Evolutionary conservation across 106 monocot genomes (phyloP), one percentile per base, ranked within the genome.

Genomic region (Dioscorea zingiberensis): DNA sequence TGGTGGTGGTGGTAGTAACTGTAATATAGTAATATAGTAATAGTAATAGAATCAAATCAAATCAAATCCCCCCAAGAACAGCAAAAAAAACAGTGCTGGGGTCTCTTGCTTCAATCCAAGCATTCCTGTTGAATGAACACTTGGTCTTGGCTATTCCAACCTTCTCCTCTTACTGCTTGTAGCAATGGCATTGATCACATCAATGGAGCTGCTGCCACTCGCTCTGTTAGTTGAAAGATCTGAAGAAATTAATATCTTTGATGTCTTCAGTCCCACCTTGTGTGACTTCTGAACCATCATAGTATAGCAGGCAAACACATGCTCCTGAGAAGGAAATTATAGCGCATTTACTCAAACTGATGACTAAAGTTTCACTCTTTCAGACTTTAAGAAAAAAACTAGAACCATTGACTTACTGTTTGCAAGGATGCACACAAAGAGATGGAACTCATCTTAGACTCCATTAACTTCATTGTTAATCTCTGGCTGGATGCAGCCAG

Each of bases 271-370:
- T 59, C 58, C 68, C 69, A 71, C 65, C 67, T 59, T 83, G 29
- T 65, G 46, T 58, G 80, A 64, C 63, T 83, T 68, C 44, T 85
- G 79, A 77, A 85, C 80, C 82, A 90, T 83, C 71, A 60, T 53
- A 62, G 47, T 78, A 65, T 88, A 88, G 85, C 85, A 93, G 64
- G 87, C 78, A 71, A 76, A 80, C 55, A 87, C 81, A 64, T 77
- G 69, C 26, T 76, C 87, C 87, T 91, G 76, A 23, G 51, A 22
- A 80, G 25, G 66, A 15, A 71, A 55, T 53, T 59, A 69, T 25
- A 67, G 28, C 25, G 5, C 22, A 74, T 70, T 59, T 54, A 30
- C 64, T 69, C 59, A 23, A 29, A 46, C 13, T 27, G 16, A 22
- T 30, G 44, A 38, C 38, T 38, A 38, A 38, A 38, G 38, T 38